These are phyloP conservation scores for Blastomyces parvus DNA, from an alignment of 2,329 filamentous ascomycete genomes.

Conservation along the genomic window DNA sequence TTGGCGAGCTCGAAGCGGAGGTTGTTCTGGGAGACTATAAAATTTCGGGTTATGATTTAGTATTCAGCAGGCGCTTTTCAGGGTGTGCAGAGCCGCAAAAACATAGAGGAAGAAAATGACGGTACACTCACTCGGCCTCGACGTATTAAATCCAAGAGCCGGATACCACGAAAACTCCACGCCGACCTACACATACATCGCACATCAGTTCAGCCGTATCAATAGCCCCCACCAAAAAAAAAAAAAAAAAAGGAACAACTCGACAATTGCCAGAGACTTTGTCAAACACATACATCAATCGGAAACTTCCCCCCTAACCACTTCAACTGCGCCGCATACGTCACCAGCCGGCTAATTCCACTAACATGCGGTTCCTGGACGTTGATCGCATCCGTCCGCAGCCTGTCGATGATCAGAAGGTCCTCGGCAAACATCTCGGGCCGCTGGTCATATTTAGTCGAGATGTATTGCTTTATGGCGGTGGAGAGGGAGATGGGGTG, in stretches of 20 bases:
- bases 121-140: conserved; percentile 47
- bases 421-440: conserved; percentile 93
- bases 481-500: conserved; percentile 66
- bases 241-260: not conserved
- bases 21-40: conserved; percentile 52
- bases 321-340: conserved; percentile 83
- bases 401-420: conserved; percentile 71
- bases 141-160: conserved; percentile 78
- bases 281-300: conserved; percentile 51
- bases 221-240: not conserved
- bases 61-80: not conserved
- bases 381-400: conserved; percentile 79
- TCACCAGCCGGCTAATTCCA: conserved; percentile 77
- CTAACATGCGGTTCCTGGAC: conserved; percentile 79
- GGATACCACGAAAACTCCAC: conserved; percentile 97
- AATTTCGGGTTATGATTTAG: not conserved
- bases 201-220: conserved; percentile 3
- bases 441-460: conserved; percentile 96
- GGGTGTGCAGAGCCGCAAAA: not conserved
- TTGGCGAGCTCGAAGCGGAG: conserved; percentile 80
- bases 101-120: not conserved
- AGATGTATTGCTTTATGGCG: conserved; percentile 90
- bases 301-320: conserved; percentile 96
- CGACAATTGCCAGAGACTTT: conserved; percentile 4
- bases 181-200: conserved; percentile 59